Evolutionary conservation across 2,329 filamentous ascomycete species (phyloP), one percentile per base, ranked within the genome.

Genomic region (Hypomyces rosellus): DNA sequence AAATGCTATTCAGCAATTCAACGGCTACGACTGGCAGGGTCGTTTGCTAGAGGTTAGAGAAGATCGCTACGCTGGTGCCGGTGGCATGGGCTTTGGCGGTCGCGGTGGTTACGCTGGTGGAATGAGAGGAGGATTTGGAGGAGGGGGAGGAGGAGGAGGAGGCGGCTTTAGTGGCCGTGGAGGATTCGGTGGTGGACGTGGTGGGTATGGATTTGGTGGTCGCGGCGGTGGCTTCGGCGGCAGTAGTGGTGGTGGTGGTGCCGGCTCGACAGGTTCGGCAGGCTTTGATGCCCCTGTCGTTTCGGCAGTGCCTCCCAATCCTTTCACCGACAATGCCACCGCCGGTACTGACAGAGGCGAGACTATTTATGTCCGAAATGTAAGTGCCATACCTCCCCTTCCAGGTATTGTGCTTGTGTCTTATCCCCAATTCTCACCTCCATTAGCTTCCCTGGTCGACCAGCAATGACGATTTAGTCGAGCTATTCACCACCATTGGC

Each of bases 11-110:
- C 85, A 90, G 64, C 91, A 96, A 60, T 99, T 97, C 77, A 96
- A 97, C 66, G 93, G 93, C 52, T 97, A 96, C 67, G 93, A 99
- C 57, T 99, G 93, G 93, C 92, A 97, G 69, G 93, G 93, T 11
- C 87, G 93, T 52, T 75, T 85, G 47, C 82, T 99, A 46, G 93
- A 99, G 69, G 93, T 99, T 56, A 90, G 93, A 55, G 92, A 97
- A 70, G 93, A 99, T 65, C 87, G 93, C 51, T 99, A 91, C 66
- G 93, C 93, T 53, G 84, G 82, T 22, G 75, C 71, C 53, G 84
- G 83, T 53, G 69, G 60, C 66, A 76, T 61, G 74, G 81, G 79
- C 52, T 74, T 74, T 53, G 72, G 73, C 15, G 80, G 77, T 45
- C 77, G 79, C 55, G 81, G 82, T 40, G 82, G 80, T 46, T 80